A percentile compares a stretch with the other conserved stretches of the same genome.
Conservation (phyloP, 2,329 filamentous ascomycete species). For the Venturia asperata region DNA sequence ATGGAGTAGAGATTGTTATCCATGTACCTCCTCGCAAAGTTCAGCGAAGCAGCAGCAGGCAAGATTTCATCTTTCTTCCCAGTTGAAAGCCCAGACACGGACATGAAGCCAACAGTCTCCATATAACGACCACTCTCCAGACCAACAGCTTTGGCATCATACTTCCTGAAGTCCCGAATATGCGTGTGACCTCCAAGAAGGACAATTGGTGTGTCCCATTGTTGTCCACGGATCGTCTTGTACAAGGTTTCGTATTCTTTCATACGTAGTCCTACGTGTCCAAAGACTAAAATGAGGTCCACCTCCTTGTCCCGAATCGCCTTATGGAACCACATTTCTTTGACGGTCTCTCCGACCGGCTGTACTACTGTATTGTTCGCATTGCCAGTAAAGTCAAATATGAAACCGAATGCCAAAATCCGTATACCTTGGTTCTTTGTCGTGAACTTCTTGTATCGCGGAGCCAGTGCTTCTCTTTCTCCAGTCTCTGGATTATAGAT, state of each 20-base stretch:
- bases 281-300: conserved; percentile 79
- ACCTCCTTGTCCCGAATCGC: conserved; percentile 72
- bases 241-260: conserved; percentile 72
- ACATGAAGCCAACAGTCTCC: conserved; percentile 93
- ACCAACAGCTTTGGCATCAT: conserved; percentile 69
- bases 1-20: conserved; percentile 88
- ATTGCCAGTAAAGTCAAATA: conserved; percentile 89
- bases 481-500: conserved; percentile 69
- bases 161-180: conserved; percentile 74
- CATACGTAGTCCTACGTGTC: conserved; percentile 77
- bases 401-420: conserved; percentile 83
- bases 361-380: conserved; percentile 85
- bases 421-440: conserved; percentile 83
- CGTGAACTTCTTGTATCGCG: conserved; percentile 78
- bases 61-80: conserved; percentile 29
- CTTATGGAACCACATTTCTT: conserved; percentile 81
- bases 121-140: conserved; percentile 87
- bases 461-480: conserved; percentile 66
- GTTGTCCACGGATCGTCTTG: conserved; percentile 65
- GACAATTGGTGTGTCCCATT: conserved; percentile 77
- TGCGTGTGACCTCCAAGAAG: conserved; percentile 91
- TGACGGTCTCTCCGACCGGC: conserved; percentile 69
- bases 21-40: conserved; percentile 76
- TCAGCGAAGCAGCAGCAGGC: conserved; percentile 37
- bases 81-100: conserved; percentile 59